These are phyloP conservation scores for Porphyrellus sp. DNA, from an alignment of 1,284 basidiomycete genomes.

Conservation along the genomic window DNA sequence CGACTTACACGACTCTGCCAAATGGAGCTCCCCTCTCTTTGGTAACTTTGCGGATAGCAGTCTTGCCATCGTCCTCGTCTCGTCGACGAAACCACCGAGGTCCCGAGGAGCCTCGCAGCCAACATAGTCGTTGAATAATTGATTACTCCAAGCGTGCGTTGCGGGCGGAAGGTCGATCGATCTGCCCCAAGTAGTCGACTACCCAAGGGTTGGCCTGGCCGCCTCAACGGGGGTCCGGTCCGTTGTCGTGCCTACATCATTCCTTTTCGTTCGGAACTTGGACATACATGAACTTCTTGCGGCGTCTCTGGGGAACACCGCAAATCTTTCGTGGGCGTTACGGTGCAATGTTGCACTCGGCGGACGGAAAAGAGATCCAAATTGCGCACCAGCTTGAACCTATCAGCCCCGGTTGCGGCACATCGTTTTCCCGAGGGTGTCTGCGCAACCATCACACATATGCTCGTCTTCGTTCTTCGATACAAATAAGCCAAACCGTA, in stretches of 20 bases:
- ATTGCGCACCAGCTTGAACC: not conserved
- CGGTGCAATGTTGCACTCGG: not conserved
- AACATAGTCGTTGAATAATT: not conserved
- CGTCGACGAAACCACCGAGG: slow-evolving; percentile 23
- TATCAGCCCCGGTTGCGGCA: not conserved
- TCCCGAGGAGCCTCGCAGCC: slow-evolving; percentile 25
- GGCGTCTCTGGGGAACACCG: not conserved
- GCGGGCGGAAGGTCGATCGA: not conserved
- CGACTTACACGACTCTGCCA: not conserved
- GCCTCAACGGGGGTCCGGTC: not conserved
- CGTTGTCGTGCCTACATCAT: slow-evolving; percentile 17
- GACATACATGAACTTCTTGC: slow-evolving; percentile 1
- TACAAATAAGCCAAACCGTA: slow-evolving; percentile 13
- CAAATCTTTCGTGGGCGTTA: not conserved
- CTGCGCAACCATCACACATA: not conserved
- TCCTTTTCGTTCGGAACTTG: slow-evolving; percentile 2
- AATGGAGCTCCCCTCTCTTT: not conserved
- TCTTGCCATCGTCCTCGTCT: not conserved
- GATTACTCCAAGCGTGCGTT: not conserved
- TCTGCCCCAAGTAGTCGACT: slow-evolving; percentile 3
- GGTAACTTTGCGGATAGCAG: not conserved
- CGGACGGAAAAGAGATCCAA: not conserved
- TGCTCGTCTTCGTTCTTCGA: not conserved
- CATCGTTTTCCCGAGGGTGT: not conserved
- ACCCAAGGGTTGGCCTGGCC: not conserved